A percentile compares a stretch with the other conserved stretches of the same genome.
Conservation (phyloP, 148 eudicot genomes). For the Beta vulgaris region DNA sequence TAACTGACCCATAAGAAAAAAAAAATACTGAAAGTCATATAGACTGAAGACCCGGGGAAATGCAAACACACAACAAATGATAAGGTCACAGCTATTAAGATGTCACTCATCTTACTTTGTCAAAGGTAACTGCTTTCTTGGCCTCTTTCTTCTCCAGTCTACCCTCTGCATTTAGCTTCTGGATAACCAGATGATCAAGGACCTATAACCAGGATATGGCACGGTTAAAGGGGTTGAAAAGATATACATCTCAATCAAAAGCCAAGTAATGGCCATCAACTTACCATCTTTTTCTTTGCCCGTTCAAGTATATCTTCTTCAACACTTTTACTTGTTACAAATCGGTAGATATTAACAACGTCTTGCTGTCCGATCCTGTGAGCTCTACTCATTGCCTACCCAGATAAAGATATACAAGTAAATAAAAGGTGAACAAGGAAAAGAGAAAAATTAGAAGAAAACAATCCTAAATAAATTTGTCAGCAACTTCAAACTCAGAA, state of each 20-base stretch:
- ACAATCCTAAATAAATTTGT: neutral
- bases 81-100: neutral
- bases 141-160: constrained; percentile 95
- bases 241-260: neutral
- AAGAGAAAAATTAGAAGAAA: neutral
- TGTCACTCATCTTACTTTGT: constrained; percentile 58
- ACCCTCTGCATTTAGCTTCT: constrained; percentile 98
- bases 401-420: neutral
- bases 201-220: constrained; percentile 45
- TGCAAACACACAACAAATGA: neutral
- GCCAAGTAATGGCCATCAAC: neutral
- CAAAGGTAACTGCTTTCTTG: constrained; percentile 76
- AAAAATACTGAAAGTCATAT: neutral
- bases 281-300: constrained; percentile 99
- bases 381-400: constrained; percentile 98
- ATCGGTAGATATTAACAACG: constrained; percentile 96
- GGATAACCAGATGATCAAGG: constrained; percentile 97
- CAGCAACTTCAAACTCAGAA: neutral
- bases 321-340: constrained; percentile 97
- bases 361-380: constrained; percentile 99
- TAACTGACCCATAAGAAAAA: neutral
- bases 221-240: neutral
- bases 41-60: neutral
- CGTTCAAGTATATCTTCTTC: constrained; percentile 99
- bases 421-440: neutral